Conservation (phyloP, 208 protist species). For the Trypanosoma boissoni region DNA sequence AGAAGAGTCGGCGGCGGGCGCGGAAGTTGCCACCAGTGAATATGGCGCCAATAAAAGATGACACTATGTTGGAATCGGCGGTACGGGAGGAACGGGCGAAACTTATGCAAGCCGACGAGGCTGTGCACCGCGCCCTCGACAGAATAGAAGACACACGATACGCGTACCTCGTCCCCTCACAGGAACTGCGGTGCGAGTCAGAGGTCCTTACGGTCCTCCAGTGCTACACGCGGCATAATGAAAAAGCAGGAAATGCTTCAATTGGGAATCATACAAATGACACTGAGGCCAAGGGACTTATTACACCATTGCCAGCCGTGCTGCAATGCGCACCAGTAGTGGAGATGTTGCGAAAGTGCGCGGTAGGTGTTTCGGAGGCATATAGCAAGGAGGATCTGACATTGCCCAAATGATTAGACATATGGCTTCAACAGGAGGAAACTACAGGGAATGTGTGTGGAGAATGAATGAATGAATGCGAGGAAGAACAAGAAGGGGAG, state of each 20-base stretch:
- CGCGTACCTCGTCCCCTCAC: slow-evolving; percentile 59
- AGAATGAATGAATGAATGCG: slow-evolving; percentile 12
- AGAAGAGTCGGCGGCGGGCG: slow-evolving; percentile 27
- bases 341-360: slow-evolving; percentile 36
- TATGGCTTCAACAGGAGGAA: background rate
- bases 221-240: slow-evolving; percentile 65
- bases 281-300: slow-evolving; percentile 1
- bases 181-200: slow-evolving; percentile 53
- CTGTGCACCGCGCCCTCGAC: slow-evolving; percentile 59
- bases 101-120: slow-evolving; percentile 55
- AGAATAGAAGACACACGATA: slow-evolving; percentile 74
- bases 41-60: slow-evolving; percentile 40
- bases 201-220: slow-evolving; percentile 49
- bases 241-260: slow-evolving; percentile 3
- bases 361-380: slow-evolving; percentile 29
- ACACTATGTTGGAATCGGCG: slow-evolving; percentile 36
- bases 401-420: too few relatives aligned
- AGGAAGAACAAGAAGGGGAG: slow-evolving; percentile 11
- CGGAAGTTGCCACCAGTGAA: slow-evolving; percentile 42
- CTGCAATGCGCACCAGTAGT: slow-evolving; percentile 56
- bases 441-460: background rate
- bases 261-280: background rate
- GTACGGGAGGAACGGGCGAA: slow-evolving; percentile 60
- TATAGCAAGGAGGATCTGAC: slow-evolving; percentile 43
- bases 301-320: slow-evolving; percentile 27